Base-by-base conservation (phyloP, 345 rosid species). In the Brassica nigra region DNA sequence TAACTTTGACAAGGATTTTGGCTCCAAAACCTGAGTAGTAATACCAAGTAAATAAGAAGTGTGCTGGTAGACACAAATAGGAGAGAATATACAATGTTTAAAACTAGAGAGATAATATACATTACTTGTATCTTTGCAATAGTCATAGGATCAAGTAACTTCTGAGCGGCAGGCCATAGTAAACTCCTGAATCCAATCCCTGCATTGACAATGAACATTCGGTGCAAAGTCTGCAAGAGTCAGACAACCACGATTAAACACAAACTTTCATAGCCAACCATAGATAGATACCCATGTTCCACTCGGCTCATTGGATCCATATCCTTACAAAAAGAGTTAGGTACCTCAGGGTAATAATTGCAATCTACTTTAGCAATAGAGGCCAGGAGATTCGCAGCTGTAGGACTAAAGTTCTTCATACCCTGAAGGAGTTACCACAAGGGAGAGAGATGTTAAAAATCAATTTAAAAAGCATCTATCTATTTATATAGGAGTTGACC, bases 131-230 rank as follows among this genome's bases (percentile, higher is more conserved):
- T 95, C 88, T 95, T 95, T 68, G 88, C 82, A 39, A 91, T 81
- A 59, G 98, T 95, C 84, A 85, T 88, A 47, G 90, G 78, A 78
- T 95, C 98, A 70, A 95, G 90, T 84, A 91, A 83, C 73, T 93
- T 95, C 85, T 95, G 97, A 1, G 96, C 97, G 7, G 95, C 91
- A 83, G 98, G 99, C 99, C 97, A 95, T 74, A 95, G 96, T 87
- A 93, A 85, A 83, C 69, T 90, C 86, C 92, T 95, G 86, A 95
- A 95, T 61, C 92, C 95, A 79, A 96, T 86, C 81, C 98, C 98
- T 70, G 99, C 98, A 83, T 95, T 95, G 79, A 95, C 96, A 83
- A 95, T 82, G 80, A 86, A 93, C 99, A 95, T 93, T 62, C 89
- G 84, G 82, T 95, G 90, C 77, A 95, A 83, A 69, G 99, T 93